Percentiles rank a stretch among this genome's conserved stretches.
Conservation (phyloP, 768 basidiomycete species). For the Candolleomyces efflorescens region DNA sequence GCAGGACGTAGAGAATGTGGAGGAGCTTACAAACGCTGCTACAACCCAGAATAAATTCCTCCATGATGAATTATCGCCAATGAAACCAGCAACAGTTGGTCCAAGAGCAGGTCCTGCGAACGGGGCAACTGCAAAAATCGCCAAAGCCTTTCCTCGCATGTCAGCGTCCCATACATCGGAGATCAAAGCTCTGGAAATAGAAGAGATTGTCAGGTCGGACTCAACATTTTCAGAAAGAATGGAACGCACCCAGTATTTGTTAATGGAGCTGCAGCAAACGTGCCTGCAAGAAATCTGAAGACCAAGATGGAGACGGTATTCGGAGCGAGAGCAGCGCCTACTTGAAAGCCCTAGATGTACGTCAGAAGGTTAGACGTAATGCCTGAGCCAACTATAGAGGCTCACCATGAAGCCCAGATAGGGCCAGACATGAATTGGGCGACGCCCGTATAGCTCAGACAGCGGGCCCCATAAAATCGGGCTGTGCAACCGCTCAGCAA, state of each 20-base stretch:
- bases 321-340: slow-evolving; percentile 56
- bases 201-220: slow-evolving; percentile 1
- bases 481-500: slow-evolving; percentile 9
- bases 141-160: too few species aligned
- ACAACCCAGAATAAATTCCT: slow-evolving; percentile 67
- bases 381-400: slow-evolving; percentile 1
- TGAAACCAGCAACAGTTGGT: slow-evolving; percentile 48
- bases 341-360: slow-evolving; percentile 46
- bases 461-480: slow-evolving; percentile 58
- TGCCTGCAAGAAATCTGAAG: slow-evolving; percentile 68
- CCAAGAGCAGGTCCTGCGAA: slow-evolving; percentile 66
- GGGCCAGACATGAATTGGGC: slow-evolving; percentile 51
- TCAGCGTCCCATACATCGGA: slow-evolving; percentile 54
- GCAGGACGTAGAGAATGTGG: neutral
- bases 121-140: slow-evolving; percentile 36
- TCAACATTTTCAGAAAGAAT: too few species aligned
- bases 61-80: slow-evolving; percentile 47
- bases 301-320: slow-evolving; percentile 63
- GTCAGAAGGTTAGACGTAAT: neutral
- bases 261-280: slow-evolving; percentile 64
- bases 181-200: slow-evolving; percentile 38
- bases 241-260: slow-evolving; percentile 57
- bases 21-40: slow-evolving; percentile 46
- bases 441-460: slow-evolving; percentile 54
- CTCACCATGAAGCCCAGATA: slow-evolving; percentile 53